phyloP scores from a whole-genome alignment of 2,329 filamentous ascomycete genomes.

The Paramyrothecium sp. region DNA sequence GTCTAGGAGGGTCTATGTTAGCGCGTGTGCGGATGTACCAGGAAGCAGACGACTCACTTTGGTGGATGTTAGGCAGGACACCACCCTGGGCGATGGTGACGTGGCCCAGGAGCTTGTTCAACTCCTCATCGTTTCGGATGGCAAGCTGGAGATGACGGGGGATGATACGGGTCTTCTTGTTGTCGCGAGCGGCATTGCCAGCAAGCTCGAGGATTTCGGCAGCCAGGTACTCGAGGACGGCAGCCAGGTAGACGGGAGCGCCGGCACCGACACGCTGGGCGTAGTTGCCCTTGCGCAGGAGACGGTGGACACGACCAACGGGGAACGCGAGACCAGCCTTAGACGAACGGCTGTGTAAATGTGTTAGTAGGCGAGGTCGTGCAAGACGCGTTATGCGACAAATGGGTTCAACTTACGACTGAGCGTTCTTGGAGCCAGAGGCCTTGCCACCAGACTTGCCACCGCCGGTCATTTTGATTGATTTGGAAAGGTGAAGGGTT shows the following conservation, averaged over 20 bases:
- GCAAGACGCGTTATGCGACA: not conserved
- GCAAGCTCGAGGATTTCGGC: constrained; percentile 99
- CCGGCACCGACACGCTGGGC: constrained; percentile 98
- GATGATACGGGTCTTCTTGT: constrained; percentile 99
- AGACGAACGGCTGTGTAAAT: constrained; percentile 78
- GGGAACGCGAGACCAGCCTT: constrained; percentile 99
- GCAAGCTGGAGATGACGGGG: constrained; percentile 98
- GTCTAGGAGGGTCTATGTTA: constrained; percentile 58
- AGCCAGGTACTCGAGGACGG: constrained; percentile 96
- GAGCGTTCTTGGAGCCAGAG: constrained; percentile 97
- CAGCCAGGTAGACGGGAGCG: constrained; percentile 95
- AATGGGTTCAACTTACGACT: constrained; percentile 73
- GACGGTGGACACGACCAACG: constrained; percentile 98
- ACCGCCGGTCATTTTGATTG: constrained; percentile 97
- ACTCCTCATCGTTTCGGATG: constrained; percentile 98
- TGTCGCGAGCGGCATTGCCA: constrained; percentile 97
- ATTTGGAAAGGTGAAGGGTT: constrained; percentile 11
- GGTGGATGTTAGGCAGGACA: constrained; percentile 96
- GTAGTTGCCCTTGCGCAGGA: constrained; percentile 98
- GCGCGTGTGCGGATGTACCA: constrained; percentile 14
- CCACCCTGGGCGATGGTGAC: constrained; percentile 97
- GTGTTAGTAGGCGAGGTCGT: constrained; percentile 6
- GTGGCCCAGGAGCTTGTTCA: constrained; percentile 97
- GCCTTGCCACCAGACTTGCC: constrained; percentile 99
- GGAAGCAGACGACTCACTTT: constrained; percentile 64